These are phyloP conservation scores for Vitis hybrid DNA, from an alignment of 177 flowering plant species.

Conservation along the genomic window DNA sequence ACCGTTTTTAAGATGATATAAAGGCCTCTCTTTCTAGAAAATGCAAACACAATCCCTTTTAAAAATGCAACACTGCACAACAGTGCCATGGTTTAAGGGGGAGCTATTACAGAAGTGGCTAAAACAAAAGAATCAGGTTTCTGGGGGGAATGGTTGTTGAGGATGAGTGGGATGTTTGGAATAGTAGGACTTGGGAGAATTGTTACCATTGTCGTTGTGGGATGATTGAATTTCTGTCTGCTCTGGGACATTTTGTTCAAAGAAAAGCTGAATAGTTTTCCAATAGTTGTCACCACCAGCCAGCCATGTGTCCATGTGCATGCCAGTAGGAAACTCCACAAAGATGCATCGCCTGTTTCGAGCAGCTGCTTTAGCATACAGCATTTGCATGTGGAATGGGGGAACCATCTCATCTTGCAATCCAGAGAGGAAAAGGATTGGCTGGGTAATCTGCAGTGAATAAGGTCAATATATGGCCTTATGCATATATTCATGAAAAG, in stretches of 20 bases:
- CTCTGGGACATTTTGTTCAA: constrained; percentile 58
- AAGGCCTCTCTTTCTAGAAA: too few relatives aligned
- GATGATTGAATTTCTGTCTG: constrained; percentile 30
- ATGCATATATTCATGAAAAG: background rate
- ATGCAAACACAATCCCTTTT: too few relatives aligned
- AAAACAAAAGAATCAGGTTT: too few relatives aligned
- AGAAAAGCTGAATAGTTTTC: constrained; percentile 67
- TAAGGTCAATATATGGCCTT: background rate
- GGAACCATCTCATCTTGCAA: constrained; percentile 99
- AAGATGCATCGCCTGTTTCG: constrained; percentile 57
- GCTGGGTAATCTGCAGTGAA: constrained; percentile 73
- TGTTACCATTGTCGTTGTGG: constrained; percentile 34
- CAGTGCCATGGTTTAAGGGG: too few relatives aligned
- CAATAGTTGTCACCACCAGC: constrained; percentile 93
- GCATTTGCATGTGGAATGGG: constrained; percentile 83
- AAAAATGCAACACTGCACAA: too few relatives aligned
- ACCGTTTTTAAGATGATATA: too few relatives aligned
- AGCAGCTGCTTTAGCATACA: constrained; percentile 84
- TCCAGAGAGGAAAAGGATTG: constrained; percentile 90
- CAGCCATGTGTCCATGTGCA: constrained; percentile 99
- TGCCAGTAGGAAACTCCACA: constrained; percentile 87
- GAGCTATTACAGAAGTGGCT: too few relatives aligned
- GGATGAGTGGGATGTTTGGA: background rate
- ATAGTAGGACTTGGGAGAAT: background rate
- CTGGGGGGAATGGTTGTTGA: background rate